Evolutionary conservation across 768 basidiomycete species (phyloP), one percentile per base, ranked within the genome.

Genomic region (Agaricus subrufescens): DNA sequence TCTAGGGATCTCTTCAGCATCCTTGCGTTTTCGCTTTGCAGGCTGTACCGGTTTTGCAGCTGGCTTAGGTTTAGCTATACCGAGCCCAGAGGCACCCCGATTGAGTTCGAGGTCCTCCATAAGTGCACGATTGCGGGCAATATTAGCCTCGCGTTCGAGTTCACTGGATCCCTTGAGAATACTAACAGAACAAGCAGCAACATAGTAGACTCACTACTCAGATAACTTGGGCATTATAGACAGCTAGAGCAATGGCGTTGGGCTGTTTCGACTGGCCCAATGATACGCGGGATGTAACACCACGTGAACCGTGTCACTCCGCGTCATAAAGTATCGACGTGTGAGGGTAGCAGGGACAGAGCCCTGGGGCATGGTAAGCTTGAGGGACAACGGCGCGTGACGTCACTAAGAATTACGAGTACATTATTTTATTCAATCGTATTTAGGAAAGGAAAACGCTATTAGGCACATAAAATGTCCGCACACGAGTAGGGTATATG

Each of bases 101-200:
- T 53, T 54, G 49, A 62, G 31, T 53, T 60, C 61, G 46, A 62
- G 57, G 43, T 54, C 71, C 60, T 88, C 84, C 38, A 94, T 75
- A 8, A 92, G 73, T 3, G 82, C 85, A 43, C 82, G 84, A 66
- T 94, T 94, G 50, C 87, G 80, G 11, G 87, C 89, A 45, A 93
- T 91, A 63, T 91, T 93, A 8, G 83, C 85, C 66, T 89, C 84
- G 19, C 91, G 84, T 61, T 91, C 86, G 23, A 79, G 71, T 70
- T 91, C 91, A 67, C 77, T 77, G 50, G 19, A 25, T 10, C 46
- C 27, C n/a, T 43, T 44, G 15, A 39, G n/a, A 23, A 40, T 56
- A 29, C 27, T 23, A 19, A 19, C 15, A 25, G 15, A 4, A 4
- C 23, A 6, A 1, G 30, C 15, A 26, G 23, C 37, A 54, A 14